Evolutionary conservation across 768 basidiomycete species (phyloP), one percentile per base, ranked within the genome.

Genomic region (Hemileccinum impolitum): DNA sequence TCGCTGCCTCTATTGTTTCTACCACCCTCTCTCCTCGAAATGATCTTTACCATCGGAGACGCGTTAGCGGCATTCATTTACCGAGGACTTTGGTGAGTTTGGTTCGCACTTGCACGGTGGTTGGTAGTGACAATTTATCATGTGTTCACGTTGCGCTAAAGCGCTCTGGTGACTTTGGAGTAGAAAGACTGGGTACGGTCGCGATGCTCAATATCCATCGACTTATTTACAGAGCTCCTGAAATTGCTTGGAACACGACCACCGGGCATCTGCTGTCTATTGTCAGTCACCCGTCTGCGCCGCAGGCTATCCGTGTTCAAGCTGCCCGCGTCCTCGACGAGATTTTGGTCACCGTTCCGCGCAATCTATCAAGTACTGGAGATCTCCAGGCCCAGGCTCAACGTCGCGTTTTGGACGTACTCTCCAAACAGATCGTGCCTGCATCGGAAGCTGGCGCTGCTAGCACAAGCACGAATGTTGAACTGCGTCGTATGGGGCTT

Each of bases 151-250:
- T 23, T 23, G 23, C 23, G 6, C 23, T 41, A 19, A 51, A 93
- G 89, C 79, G 88, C n/a, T 79, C 87, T 0, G 90, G 90, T 0
- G 95, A 99, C 54, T 98, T 96, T 71, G 90, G 92, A n/a, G 85
- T 97, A 48, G 80, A 80, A 51, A 91, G 90, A 61, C 72, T 97
- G 19, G 88, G 92, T 9, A 79, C 81, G 1, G 85, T 95, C 10
- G 78, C 86, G 0, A 74, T 83, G 56, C 75, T 90, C 45, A 99
- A 97, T 61, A 84, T 96, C 21, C 83, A 90, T 62, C 84, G 95
- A 4, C 74, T 99, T 15, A 85, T 96, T 41, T 87, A 86, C 53
- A 79, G 85, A n/a, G 77, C 86, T 11, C 83, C 90, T 0, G 83
- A 85, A 12, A 72, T 94, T 11, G 93, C 90, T 3, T 97, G 94